Base-by-base conservation (phyloP, 345 rosid species). In the Iberis pinnata region DNA sequence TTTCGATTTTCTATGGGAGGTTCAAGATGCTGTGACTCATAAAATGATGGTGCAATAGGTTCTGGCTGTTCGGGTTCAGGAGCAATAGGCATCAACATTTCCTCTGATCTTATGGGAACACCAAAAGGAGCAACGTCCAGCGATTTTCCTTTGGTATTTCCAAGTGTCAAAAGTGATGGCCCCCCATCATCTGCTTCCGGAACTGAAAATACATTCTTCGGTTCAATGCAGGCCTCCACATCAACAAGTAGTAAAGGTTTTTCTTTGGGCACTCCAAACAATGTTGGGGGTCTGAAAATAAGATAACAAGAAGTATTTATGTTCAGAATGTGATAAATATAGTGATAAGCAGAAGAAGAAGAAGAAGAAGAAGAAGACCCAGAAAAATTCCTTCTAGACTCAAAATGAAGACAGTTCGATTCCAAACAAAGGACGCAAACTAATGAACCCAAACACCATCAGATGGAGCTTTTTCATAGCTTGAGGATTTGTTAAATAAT, bases 261-360 rank as follows among this genome's bases (percentile, higher is more conserved):
- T 40, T 88, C 95, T 51, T 76, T 77, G 19, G 96, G 93, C 49
- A 80, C 81, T 65, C 96, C 98, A 56, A 79, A 77, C 35, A 92
- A 80, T 2, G 96, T 88, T 11, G 96, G 89, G 31, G 76, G 53
- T 72, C 98, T 88, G 83, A 64, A 73, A 81, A 67, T 25, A 45
- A 33, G 53, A 66, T 6, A 44, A 8, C 26, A 25, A 6, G 35
- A 18, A 45, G 53, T 41, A 55, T 31, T 9, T 31, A 8, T 12
- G 12, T 20, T 44, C 48, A 54, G n/a, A 60, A 41, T 49, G 49
- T 29, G 40, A 14, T 8, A 47, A 10, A 12, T 15, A 55, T 24
- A 43, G 15, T 27, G n/a, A 26, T 26, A 26, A 4, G 29, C 8
- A 4, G 8, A 26, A 26, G 4, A 26, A 26, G 4, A 8, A 26